Evolutionary conservation across 2,329 filamentous ascomycete species (phyloP), one percentile per base, ranked within the genome.

Genomic region (Aspergillus transmontanensis): DNA sequence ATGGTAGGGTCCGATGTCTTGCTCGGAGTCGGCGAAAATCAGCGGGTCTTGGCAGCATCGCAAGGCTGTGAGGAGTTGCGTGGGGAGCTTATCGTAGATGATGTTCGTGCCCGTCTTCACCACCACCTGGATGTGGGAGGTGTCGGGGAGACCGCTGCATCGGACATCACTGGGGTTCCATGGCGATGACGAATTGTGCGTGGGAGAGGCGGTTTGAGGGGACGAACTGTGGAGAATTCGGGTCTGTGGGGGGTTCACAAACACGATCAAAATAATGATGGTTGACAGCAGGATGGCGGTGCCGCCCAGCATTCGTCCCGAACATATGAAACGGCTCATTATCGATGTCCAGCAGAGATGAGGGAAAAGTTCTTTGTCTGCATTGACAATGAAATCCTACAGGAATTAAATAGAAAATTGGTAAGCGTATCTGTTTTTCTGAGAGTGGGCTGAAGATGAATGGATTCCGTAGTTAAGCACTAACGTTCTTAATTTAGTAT

Each of bases 51-150:
- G 65, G 21, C 68, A 83, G 66, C 85, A 87, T 57, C 78, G 79
- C 11, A 86, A 77, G 0, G 80, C 80, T 6, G 85, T 86, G 69
- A 85, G 75, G 26, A 87, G 76, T 67, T 87, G 85, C 4, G 82
- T 85, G 2, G 85, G 84, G 2, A 88, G 72, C 53, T 81, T 83
- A 34, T 81, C 76, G 62, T 80, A 84, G 21, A 83, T 75, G 70
- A 87, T 85, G 45, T 83, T 84, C 2, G 85, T 84, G 41, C 85
- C 85, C 4, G 86, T 87, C 75, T 87, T 87, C 74, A 88, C 81
- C 54, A 87, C 74, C 30, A 87, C 75, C 32, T 84, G 74, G 39
- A 85, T 77, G 65, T 80, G 79, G 51, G 80, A 80, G 12, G 79
- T 80, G 61, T 83, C 77, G 12, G 82, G 80, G 55, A 84, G 81